phyloP scores from a whole-genome alignment of 1,139 yeast species.

The Suhomyces coccinellae region DNA sequence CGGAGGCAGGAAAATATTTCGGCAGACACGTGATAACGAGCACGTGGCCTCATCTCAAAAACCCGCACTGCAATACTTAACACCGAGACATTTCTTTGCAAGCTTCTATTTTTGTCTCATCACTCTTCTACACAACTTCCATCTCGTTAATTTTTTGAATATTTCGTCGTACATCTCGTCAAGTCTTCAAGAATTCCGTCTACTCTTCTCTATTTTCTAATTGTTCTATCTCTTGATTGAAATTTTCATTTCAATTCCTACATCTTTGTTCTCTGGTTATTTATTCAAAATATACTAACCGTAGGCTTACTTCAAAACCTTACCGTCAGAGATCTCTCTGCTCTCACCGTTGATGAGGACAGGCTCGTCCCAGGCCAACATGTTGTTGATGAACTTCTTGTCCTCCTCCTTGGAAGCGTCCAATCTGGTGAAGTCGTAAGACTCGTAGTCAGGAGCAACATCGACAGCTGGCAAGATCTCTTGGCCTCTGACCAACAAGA shows the following conservation, averaged over 20 bases:
- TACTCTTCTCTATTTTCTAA: too few species aligned
- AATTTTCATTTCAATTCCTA: too few species aligned
- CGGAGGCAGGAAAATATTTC: not conserved
- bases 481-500: slow-evolving; percentile 93
- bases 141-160: too few species aligned
- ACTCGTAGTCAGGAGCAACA: slow-evolving; percentile 99
- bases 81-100: too few species aligned
- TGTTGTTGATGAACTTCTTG: slow-evolving; percentile 46
- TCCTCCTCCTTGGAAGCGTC: slow-evolving; percentile 40
- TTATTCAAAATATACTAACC: not conserved
- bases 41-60: too few species aligned
- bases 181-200: too few species aligned
- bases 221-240: too few species aligned
- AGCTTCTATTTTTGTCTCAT: too few species aligned
- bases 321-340: slow-evolving; percentile 53
- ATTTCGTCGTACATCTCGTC: too few species aligned
- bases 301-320: slow-evolving; percentile 46
- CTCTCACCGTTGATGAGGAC: slow-evolving; percentile 45
- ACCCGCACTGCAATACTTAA: too few species aligned
- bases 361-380: slow-evolving; percentile 57
- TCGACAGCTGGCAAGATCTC: slow-evolving; percentile 88
- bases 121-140: too few species aligned
- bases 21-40: too few species aligned
- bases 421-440: slow-evolving; percentile 46
- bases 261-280: not conserved